Evolutionary conservation across 768 basidiomycete species (phyloP).

Genomic region (Boletus patriciae): DNA sequence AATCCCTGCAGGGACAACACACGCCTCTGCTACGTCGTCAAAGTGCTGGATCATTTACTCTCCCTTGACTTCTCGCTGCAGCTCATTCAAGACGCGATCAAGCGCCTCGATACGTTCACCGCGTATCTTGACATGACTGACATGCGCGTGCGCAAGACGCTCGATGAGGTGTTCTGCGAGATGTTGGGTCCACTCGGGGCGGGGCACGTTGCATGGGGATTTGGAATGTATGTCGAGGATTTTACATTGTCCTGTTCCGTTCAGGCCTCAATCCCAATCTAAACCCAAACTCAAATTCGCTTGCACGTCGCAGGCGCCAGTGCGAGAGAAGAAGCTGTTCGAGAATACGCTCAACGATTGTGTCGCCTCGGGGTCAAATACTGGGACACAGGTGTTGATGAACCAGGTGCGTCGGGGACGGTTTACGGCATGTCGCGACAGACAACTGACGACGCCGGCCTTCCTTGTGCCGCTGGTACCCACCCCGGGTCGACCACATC

Average conservation of each 20-base stretch:
- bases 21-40: neutral
- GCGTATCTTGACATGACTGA: slow-evolving; percentile 88
- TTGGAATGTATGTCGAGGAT: slow-evolving; percentile 55
- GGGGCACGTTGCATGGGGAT: slow-evolving; percentile 79
- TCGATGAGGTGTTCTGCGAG: slow-evolving; percentile 91
- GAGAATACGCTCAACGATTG: slow-evolving; percentile 91
- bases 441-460: neutral
- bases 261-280: too few species aligned
- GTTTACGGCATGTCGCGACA: neutral
- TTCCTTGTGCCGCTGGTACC: neutral
- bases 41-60: slow-evolving; percentile 77
- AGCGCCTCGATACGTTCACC: slow-evolving; percentile 88
- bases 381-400: slow-evolving; percentile 95
- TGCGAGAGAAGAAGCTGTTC: slow-evolving; percentile 95
- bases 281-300: too few species aligned
- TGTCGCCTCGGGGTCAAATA: slow-evolving; percentile 91
- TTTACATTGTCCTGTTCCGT: too few species aligned
- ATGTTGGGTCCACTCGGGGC: slow-evolving; percentile 76
- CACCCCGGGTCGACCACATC: slow-evolving; percentile 82
- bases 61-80: slow-evolving; percentile 90
- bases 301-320: too few species aligned
- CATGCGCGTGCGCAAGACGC: slow-evolving; percentile 83
- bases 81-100: slow-evolving; percentile 90
- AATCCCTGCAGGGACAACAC: neutral
- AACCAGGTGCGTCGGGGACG: slow-evolving; percentile 79